These are phyloP conservation scores for Acacia concinna DNA, from an alignment of 331 rosid genomes.

Conservation along the genomic window DNA sequence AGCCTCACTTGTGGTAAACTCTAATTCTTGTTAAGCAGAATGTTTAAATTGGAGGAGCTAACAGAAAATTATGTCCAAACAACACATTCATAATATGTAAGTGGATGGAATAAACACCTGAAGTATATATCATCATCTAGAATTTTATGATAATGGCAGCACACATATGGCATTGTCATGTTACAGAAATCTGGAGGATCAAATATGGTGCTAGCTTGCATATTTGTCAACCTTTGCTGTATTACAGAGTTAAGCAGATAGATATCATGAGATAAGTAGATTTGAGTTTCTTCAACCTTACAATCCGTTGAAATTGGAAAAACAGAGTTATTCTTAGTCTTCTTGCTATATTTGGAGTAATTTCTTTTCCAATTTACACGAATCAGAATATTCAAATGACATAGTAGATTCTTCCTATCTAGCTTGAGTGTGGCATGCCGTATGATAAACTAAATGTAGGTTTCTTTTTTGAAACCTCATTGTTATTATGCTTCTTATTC, in stretches of 20 bases:
- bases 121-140: slow-evolving; percentile 9
- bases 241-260: neutral
- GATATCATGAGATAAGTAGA: neutral
- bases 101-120: slow-evolving; percentile 44
- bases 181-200: neutral
- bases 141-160: neutral
- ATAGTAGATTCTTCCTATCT: neutral
- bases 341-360: neutral
- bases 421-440: neutral
- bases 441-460: too few relatives aligned
- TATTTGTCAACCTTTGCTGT: neutral
- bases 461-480: too few relatives aligned
- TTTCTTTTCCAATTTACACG: neutral
- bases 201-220: neutral
- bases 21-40: neutral
- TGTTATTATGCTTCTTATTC: too few relatives aligned
- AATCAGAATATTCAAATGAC: neutral
- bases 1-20: neutral
- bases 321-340: neutral
- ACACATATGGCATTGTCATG: neutral
- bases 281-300: neutral
- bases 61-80: too few relatives aligned
- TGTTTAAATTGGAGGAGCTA: neutral
- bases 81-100: too few relatives aligned
- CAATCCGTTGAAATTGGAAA: neutral